Base-by-base conservation (phyloP, 2,329 filamentous ascomycete genomes). In the Capronia epimyces region DNA sequence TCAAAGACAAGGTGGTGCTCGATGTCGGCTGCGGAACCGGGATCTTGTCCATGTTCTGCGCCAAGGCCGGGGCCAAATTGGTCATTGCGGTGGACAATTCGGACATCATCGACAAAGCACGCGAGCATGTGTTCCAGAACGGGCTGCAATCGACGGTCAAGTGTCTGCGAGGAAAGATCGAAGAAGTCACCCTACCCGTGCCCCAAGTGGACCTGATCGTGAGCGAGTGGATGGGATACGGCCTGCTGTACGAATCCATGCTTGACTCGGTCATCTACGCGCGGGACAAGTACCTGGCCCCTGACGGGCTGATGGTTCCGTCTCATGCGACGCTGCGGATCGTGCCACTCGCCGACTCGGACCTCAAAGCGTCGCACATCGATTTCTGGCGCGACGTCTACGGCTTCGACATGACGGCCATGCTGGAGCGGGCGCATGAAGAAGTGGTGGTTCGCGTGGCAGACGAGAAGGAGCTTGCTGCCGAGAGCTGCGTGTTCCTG, bases 161-260 rank as follows among this genome's bases (percentile, higher is more conserved):
- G 66, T 89, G 87, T 62, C 74, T 95, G 43, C 81, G 84, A 57
- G 90, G 91, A 31, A 87, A 88, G 64, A 87, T 96, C 54, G 91
- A 97, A 67, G 89, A 96, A 60, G 86, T 95, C 49, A 76, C 71
- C 50, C 77, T 89, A 18, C 89, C 87, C 1, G 84, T 91, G 6
- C 75, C 82, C 47, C 75, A 90, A 64, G 90, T 96, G 40, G 91
- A 97, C 70, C 85, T 97, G 63, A 95, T 97, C 65, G 84, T 97
- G 54, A 94, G 87, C 53, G 90, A 97, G 69, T 97, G 90, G 90
- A 97, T 97, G 90, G 90, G 90, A 24, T 97, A 97, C 67, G 87
- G 84, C 58, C 78, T 96, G 15, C 78, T 96, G 4, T 97, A 94
- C 68, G 90, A 97, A 70, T 89, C 89, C 49, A 97, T 97, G 90